Conservation (phyloP, 2,329 filamentous ascomycete genomes). For the Hysterium pulicare region DNA sequence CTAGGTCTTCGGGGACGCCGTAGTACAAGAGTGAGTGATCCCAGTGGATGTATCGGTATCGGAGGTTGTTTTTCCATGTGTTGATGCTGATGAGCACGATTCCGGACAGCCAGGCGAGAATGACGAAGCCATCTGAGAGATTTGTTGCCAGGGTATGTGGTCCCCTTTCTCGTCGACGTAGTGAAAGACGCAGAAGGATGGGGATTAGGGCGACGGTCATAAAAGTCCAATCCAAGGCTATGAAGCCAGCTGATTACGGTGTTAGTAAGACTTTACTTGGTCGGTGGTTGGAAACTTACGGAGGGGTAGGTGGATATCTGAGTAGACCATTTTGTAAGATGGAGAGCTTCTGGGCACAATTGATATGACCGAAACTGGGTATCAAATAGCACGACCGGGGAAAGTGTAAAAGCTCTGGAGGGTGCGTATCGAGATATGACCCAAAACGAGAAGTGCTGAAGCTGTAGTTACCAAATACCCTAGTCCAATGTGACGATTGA, state of each 20-base stretch:
- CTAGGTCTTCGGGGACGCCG: conserved; percentile 18
- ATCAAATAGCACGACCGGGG: no score
- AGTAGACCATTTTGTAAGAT: conserved; percentile 16
- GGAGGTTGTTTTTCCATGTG: conserved; percentile 30
- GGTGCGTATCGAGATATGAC: no score
- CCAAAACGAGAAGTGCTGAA: no score
- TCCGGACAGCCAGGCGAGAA: conserved; percentile 22
- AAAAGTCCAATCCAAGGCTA: conserved; percentile 25
- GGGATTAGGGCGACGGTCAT: conserved; percentile 26
- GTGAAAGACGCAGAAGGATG: conserved; percentile 22
- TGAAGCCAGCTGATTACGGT: conserved; percentile 19
- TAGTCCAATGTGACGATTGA: no score
- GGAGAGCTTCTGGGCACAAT: not conserved
- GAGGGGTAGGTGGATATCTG: conserved; percentile 21
- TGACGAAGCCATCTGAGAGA: conserved; percentile 20
- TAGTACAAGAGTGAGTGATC: conserved; percentile 18
- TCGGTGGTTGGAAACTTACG: conserved; percentile 11
- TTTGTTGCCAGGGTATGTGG: conserved; percentile 12
- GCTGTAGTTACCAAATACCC: no score
- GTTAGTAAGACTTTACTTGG: not conserved
- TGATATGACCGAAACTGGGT: not conserved
- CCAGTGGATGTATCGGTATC: conserved; percentile 17
- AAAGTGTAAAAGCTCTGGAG: no score
- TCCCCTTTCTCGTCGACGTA: conserved; percentile 16
- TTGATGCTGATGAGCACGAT: conserved; percentile 15